Conservation (phyloP, 2,329 filamentous ascomycete species). For the Exserohilum rostratum region DNA sequence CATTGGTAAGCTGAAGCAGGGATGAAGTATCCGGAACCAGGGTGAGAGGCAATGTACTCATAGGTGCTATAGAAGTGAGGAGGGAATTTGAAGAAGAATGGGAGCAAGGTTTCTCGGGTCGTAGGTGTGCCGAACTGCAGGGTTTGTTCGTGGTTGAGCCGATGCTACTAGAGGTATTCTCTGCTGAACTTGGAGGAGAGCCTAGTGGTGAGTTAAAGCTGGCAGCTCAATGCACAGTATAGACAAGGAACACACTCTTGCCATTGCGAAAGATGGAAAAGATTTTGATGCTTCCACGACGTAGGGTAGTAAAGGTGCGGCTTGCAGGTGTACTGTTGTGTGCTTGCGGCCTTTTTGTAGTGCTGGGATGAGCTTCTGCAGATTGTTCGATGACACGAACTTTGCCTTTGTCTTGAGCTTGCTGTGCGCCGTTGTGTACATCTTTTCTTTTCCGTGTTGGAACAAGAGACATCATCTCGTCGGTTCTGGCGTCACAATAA, state of each 20-base stretch:
- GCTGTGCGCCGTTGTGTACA: constrained; percentile 20
- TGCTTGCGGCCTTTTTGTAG: constrained; percentile 20
- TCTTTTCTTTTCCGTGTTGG: constrained; percentile 42
- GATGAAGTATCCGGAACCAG: constrained; percentile 26
- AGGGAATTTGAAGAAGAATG: constrained; percentile 17
- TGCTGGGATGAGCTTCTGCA: constrained; percentile 13
- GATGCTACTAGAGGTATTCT: constrained; percentile 11
- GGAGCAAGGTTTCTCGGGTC: constrained; percentile 4
- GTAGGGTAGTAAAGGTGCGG: constrained; percentile 37
- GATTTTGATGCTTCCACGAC: constrained; percentile 41
- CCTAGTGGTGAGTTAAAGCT: constrained; percentile 17
- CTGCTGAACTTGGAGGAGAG: constrained; percentile 17
- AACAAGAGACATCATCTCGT: constrained; percentile 42
- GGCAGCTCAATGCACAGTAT: neutral
- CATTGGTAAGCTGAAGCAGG: constrained; percentile 32
- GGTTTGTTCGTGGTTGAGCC: constrained; percentile 22
- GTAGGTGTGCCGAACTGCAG: constrained; percentile 19
- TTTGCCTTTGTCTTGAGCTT: constrained; percentile 39
- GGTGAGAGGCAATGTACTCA: constrained; percentile 14
- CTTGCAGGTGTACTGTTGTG: constrained; percentile 26
- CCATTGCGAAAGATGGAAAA: constrained; percentile 44
- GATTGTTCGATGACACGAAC: constrained; percentile 41
- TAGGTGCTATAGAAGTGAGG: constrained; percentile 21
- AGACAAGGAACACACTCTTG: constrained; percentile 28
- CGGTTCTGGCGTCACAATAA: neutral